Base-by-base conservation (phyloP, 73 alveolate species). In the Paraurostyla sp. region DNA sequence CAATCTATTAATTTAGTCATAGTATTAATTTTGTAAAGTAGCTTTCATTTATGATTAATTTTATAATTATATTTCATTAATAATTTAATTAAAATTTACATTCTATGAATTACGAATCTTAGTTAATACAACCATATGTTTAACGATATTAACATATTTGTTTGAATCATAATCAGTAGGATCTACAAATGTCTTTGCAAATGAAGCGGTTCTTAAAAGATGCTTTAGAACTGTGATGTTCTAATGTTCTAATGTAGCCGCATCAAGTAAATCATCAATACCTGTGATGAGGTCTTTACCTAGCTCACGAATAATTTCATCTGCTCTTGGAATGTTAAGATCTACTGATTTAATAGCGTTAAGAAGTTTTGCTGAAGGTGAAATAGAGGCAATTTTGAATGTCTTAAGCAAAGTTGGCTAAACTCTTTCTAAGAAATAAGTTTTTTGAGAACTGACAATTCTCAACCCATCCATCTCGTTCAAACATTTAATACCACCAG, bases 391-490 rank as follows among this genome's bases (percentile, higher is more conserved):
- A n/a, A 91, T 56, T 33, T 62, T 85, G 59, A 91, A 85, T 0
- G 96, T 81, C 56, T 84, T 76, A 18, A 78, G 71, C 13, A 91
- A 52, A 0, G 69, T 33, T 16, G 81, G 83, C 46, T 83, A 54
- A 0, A 91, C 93, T 76, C 96, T 85, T 23, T 91, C 96, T 18
- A 91, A 38, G 50, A 75, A 91, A 46, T 58, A 85, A 13, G 87
- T 59, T n/a, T 32, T 45, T 13, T 84, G 80, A 0, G 90, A 49
- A 0, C 92, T 68, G 7, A 91, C 76, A 4, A 91, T 38, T 50
- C 96, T 71, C 22, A 91, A 45, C 0, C 93, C 93, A 85, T 91
- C 96, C 9, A 91, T 46, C 62, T 91, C 96, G 42, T 42, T 78
- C 60, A 80, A 29, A 41, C 65, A 71, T 25, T 49, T 32, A 60